Evolutionary conservation across 2,329 filamentous ascomycete genomes (phyloP), one percentile per base, ranked within the genome.

Genomic region (Tolypocladium sp.): DNA sequence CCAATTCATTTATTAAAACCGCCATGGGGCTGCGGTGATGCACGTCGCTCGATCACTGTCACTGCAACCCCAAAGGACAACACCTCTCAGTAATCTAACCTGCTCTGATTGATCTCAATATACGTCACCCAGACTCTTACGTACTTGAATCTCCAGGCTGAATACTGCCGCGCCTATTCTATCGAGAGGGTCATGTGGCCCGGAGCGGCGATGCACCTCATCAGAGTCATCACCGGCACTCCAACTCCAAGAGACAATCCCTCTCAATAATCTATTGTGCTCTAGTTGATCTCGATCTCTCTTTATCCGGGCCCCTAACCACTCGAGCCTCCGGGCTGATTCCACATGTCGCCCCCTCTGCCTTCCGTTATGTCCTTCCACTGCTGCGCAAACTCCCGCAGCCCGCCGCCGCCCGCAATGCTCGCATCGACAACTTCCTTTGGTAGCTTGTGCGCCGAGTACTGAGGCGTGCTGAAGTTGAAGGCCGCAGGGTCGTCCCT

Each of bases 391-490:
- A 94, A 92, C 73, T 96, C 92, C 61, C 87, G 82, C 76, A 97
- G 81, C 0, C 88, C 89, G 3, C 89, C 90, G 58, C 90, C 85
- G 4, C 89, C 89, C 1, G 82, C 82, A 64, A 82, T 67, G 64
- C 84, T 83, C 25, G 86, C 86, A 65, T 88, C 85, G 3, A 97
- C 92, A 2, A 97, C 91, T 66, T 99, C 94, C 71, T 88, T 92
- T 0, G 94, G 94, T 66, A 99, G 76, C 74, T 97, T 99, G 70
- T 97, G 93, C 3, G 94, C 93, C 62, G 92, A 96, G 73, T 96
- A 97, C 68, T 93, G 90, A 1, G 91, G 84, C 5, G 90, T 89
- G 64, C 84, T 86, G 70, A 97, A 95, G 65, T 89, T 89, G 70
- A 91, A 94, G 1, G 92, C 92, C 61, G 93, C 90, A 0, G 92